Evolutionary conservation across 1,284 basidiomycete genomes (phyloP).

Genomic region (Leccinum pachyderme): DNA sequence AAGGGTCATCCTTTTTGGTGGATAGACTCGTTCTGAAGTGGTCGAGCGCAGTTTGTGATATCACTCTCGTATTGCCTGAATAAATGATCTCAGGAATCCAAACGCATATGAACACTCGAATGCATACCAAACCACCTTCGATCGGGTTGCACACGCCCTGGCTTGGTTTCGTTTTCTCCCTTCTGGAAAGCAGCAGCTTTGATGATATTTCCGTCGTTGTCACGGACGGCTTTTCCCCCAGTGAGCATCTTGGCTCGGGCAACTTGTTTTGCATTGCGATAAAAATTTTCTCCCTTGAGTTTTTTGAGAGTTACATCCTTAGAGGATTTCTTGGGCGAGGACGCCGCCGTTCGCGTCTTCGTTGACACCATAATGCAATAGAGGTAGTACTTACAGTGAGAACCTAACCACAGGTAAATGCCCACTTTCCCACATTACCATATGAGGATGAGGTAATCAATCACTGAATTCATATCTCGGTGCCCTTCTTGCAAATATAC

Average conservation of each 20-base stretch:
- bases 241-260: slow-evolving; percentile 86
- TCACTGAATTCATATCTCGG: not conserved
- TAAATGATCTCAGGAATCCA: slow-evolving; percentile 12
- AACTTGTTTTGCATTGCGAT: slow-evolving; percentile 87
- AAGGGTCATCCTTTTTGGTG: slow-evolving; percentile 86
- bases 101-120: not conserved
- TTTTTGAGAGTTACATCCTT: slow-evolving; percentile 59
- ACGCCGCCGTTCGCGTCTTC: slow-evolving; percentile 39
- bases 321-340: slow-evolving; percentile 46
- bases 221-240: slow-evolving; percentile 85
- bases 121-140: slow-evolving; percentile 90
- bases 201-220: slow-evolving; percentile 87
- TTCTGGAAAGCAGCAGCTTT: slow-evolving; percentile 93
- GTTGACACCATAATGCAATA: slow-evolving; percentile 52
- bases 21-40: slow-evolving; percentile 89
- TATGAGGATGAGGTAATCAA: not conserved
- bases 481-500: not conserved
- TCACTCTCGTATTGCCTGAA: slow-evolving; percentile 93
- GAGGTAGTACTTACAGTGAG: not conserved
- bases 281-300: slow-evolving; percentile 91
- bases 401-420: not conserved
- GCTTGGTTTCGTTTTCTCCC: slow-evolving; percentile 82
- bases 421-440: not conserved
- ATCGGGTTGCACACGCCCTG: slow-evolving; percentile 90
- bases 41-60: slow-evolving; percentile 93